Conservation (phyloP, 805 yeast genomes). For the Saccharomycopsis fodiens region DNA sequence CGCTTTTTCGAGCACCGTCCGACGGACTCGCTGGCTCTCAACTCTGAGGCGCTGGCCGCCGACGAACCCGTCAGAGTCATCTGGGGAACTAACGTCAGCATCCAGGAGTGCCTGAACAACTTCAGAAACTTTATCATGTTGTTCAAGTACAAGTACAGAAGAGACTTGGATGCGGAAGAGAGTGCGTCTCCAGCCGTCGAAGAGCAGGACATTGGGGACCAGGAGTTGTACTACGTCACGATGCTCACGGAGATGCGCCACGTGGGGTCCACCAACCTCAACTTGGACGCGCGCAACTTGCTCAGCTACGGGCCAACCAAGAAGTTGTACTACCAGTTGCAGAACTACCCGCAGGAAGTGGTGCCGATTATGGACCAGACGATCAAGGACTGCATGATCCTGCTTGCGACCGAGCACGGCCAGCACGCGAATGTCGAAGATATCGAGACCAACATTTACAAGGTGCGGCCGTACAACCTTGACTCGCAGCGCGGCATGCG, state of each 20-base stretch:
- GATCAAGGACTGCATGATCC: slow-evolving; percentile 80
- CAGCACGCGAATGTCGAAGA: slow-evolving; percentile 48
- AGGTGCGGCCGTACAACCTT: slow-evolving; percentile 83
- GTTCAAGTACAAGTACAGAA: slow-evolving; percentile 72
- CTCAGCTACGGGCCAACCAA: slow-evolving; percentile 67
- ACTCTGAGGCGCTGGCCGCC: slow-evolving; percentile 26
- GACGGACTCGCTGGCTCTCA: slow-evolving; percentile 14
- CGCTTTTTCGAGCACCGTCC: slow-evolving; percentile 48
- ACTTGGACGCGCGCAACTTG: slow-evolving; percentile 76
- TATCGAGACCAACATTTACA: slow-evolving; percentile 74
- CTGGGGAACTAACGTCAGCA: slow-evolving; percentile 97
- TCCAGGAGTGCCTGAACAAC: slow-evolving; percentile 73
- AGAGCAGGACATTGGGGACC: slow-evolving; percentile 46
- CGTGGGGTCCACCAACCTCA: slow-evolving; percentile 73
- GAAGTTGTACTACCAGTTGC: slow-evolving; percentile 75
- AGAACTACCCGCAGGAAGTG: slow-evolving; percentile 93
- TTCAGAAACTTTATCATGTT: slow-evolving; percentile 80
- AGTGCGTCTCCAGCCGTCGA: slow-evolving; percentile 30
- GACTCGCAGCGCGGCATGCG: slow-evolving; percentile 75
- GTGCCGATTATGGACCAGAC: slow-evolving; percentile 98
- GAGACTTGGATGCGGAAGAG: slow-evolving; percentile 37
- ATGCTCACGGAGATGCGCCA: slow-evolving; percentile 68
- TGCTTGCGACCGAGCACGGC: slow-evolving; percentile 50
- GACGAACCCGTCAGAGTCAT: slow-evolving; percentile 81
- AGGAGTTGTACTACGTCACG: slow-evolving; percentile 64